These are phyloP conservation scores for Epicoccum nigrum DNA, from an alignment of 2,329 filamentous ascomycete genomes.

Conservation along the genomic window DNA sequence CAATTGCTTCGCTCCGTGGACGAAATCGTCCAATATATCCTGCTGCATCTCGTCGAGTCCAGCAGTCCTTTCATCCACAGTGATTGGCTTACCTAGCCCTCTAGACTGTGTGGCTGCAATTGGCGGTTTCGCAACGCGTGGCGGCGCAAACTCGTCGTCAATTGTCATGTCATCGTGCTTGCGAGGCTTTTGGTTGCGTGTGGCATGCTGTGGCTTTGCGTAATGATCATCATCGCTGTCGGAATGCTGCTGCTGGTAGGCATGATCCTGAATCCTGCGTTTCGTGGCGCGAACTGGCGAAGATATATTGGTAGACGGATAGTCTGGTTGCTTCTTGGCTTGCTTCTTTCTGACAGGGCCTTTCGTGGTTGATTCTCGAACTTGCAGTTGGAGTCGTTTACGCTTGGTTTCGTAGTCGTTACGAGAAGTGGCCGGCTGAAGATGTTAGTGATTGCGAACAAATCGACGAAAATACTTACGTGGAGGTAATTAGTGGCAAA, in stretches of 20 bases:
- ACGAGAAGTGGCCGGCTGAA: slow-evolving; percentile 52
- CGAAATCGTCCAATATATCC: slow-evolving; percentile 69
- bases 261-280: slow-evolving; percentile 39
- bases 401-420: slow-evolving; percentile 50
- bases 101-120: slow-evolving; percentile 47
- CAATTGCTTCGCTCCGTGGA: slow-evolving; percentile 64
- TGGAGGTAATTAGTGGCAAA: slow-evolving; percentile 78
- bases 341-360: slow-evolving; percentile 25
- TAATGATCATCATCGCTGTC: slow-evolving; percentile 37
- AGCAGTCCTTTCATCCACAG: slow-evolving; percentile 60
- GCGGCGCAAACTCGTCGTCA: slow-evolving; percentile 53
- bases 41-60: slow-evolving; percentile 65
- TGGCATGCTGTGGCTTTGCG: slow-evolving; percentile 27
- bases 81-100: slow-evolving; percentile 64
- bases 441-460: slow-evolving; percentile 19
- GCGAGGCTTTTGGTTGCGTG: slow-evolving; percentile 33
- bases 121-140: slow-evolving; percentile 40
- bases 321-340: slow-evolving; percentile 47
- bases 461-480: slow-evolving; percentile 52
- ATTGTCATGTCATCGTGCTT: slow-evolving; percentile 47
- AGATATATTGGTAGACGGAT: slow-evolving; percentile 71
- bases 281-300: slow-evolving; percentile 63
- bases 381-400: slow-evolving; percentile 57
- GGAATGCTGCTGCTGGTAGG: slow-evolving; percentile 33
- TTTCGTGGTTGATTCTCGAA: slow-evolving; percentile 57